Evolutionary conservation across 805 yeast genomes (phyloP), one percentile per base, ranked within the genome.

Genomic region (Starmerella floris): DNA sequence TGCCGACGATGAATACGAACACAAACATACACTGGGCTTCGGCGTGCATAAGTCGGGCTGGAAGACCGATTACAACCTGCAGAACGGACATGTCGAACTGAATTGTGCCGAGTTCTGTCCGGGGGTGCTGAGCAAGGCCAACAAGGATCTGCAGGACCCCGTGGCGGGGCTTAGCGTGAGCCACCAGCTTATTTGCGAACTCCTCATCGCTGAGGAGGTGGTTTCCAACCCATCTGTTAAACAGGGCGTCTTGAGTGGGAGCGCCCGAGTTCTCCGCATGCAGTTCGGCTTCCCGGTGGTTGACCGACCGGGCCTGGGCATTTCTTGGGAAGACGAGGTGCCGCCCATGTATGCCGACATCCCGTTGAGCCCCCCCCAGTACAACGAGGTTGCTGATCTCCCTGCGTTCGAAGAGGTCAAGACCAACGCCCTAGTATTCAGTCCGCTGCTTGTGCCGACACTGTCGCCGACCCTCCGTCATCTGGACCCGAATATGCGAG

Each of bases 301-400:
- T 2, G 97, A 87, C 58, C 69, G 97, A 46, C 79, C 94, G 0
- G 99, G 99, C 0, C 68, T 91, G 33, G 98, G 98, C 4, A 83
- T 91, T 25, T 81, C 96, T 0, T 91, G 98, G 97, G 96, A 88
- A 61, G 96, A 88, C 57, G 98, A 91, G 61, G 97, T 93, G 16
- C 99, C 99, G 2, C 99, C 99, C 1, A 81, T 85, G 19, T 91
- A 91, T 56, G 83, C 76, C 41, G 88, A 84, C 51, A 85, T 91
- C 19, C 76, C 93, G 0, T 67, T 83, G 34, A 76, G 87, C 20
- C 98, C 98, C 0, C 98, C 98, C 1, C 74, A 76, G 2, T 88
- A 91, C 60, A 69, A 63, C 30, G 48, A 45, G 15, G 52, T 60
- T 1, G 56, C 55, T n/a, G 47, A 43, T 25, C 41, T 50, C 25